A percentile compares a stretch with the other conserved stretches of the same genome.
Conservation (phyloP, 768 basidiomycete species). For the Ephemerocybe angulata region DNA sequence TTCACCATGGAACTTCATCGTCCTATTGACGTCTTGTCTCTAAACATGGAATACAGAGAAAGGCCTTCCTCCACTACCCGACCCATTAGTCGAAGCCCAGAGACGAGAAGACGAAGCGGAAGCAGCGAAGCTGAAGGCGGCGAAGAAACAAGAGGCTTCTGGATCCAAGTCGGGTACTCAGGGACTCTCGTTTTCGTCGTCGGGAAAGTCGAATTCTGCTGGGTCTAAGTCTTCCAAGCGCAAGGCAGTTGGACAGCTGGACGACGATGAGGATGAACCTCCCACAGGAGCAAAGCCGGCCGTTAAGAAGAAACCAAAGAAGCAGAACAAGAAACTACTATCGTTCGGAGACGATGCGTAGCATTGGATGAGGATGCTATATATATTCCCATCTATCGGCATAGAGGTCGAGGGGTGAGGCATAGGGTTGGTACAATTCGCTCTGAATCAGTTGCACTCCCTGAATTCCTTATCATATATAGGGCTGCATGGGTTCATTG, state of each 20-base stretch:
- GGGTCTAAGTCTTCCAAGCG: slow-evolving; percentile 29
- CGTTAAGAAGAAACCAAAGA: slow-evolving; percentile 56
- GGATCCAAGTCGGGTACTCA: not conserved
- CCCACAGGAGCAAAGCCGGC: slow-evolving; percentile 30
- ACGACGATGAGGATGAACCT: slow-evolving; percentile 22
- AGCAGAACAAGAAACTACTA: slow-evolving; percentile 41
- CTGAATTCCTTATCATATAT: too few relatives aligned
- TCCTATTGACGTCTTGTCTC: not conserved
- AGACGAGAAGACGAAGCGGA: not conserved
- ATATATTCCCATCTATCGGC: too few relatives aligned
- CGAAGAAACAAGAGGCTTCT: not conserved
- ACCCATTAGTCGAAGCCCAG: not conserved
- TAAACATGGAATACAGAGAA: not conserved
- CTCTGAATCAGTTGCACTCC: too few relatives aligned
- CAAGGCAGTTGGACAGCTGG: slow-evolving; percentile 33
- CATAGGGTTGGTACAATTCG: too few relatives aligned
- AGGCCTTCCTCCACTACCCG: not conserved
- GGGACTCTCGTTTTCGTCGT: not conserved
- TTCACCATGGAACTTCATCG: slow-evolving; percentile 20
- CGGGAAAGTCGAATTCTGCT: not conserved
- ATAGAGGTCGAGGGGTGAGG: too few relatives aligned
- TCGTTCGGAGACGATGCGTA: slow-evolving; percentile 58
- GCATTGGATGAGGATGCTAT: not conserved
- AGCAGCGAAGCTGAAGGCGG: not conserved
- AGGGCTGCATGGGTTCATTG: too few relatives aligned